Evolutionary conservation across 2,329 filamentous ascomycete genomes (phyloP), one percentile per base, ranked within the genome.

Genomic region (Fusarium tricinctum): DNA sequence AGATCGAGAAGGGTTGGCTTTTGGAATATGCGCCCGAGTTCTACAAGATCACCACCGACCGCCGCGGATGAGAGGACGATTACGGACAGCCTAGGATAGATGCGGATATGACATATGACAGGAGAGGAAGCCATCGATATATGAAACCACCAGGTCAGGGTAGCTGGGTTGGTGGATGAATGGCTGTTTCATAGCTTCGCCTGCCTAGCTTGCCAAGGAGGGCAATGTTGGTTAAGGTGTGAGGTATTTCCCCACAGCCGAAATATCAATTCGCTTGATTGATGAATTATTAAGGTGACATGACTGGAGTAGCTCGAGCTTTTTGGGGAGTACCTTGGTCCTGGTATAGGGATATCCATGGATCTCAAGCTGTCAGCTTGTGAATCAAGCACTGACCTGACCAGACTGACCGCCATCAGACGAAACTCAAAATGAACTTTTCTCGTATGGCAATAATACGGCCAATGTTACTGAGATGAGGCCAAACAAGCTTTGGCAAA

Each of bases 1-100:
- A 93, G 81, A 92, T 98, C 73, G 92, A 97, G 77, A 97, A 93
- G 84, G 84, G 82, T n/a, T 99, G 95, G 92, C 84, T 99, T 71
- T 77, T 94, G 47, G 93, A 98, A 78, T 97, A 95, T 82, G 94
- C 93, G 15, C 89, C 92, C 0, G 89, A 91, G 55, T 98, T 92
- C 76, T 97, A 97, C 78, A 86, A 88, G 73, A 79, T 92, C 20
- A 85, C 75, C 58, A 72, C 66, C 72, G 70, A 75, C 72, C 69
- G 73, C 50, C 66, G 73, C 62, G 65, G 70, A 63, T 48, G 40
- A 58, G 39, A 44, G n/a, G 43, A 47, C 8, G 30, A 13, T 10
- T 30, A 30, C 23, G 23, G 23, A 23, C 8, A 10, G 28, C 10
- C 10, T 30, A 30, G 28, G 66, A 66, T 43, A 46, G 23, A 52